Evolutionary conservation across 2,329 filamentous ascomycete genomes (phyloP), one percentile per base, ranked within the genome.

Genomic region (Kalmusia sp.): DNA sequence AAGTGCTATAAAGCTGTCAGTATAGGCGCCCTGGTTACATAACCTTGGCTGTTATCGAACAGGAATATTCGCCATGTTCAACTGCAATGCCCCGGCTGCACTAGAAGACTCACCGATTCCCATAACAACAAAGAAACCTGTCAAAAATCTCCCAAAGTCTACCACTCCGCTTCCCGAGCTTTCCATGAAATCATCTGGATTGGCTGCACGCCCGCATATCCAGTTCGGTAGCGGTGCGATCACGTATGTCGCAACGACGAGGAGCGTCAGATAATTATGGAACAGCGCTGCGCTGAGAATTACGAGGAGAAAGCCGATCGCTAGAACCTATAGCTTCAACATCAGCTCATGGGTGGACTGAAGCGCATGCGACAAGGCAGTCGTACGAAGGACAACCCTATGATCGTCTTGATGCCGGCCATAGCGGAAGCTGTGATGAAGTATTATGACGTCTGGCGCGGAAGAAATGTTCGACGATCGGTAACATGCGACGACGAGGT

Each of bases 351-450:
- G n/a, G 28, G 37, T n/a, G 14, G 19, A 30, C 12, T 12, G 38
- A 17, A 38, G 34, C 33, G 17, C 2, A 22, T 30, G 49, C 14
- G 28, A 15, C 24, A n/a, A 30, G 57, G 61, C 55, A 59, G 62
- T 66, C 86, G 51, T 85, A 91, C 95, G 80, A 99, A 99, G 74
- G 95, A 98, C 67, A 99, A 90, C 62, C 91, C 92, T 77, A 99
- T 99, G 79, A 99, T 99, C 65, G 95, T 99, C 81, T 97, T 98
- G 72, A 99, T 88, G 75, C 95, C 95, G 68, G 95, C 92, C 82
- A 91, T 85, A 80, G 80, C 63, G 58, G 14, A 48, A 14, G 7
- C 21, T 33, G 22, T 27, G 19, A 33, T 14, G 11, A 5, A 7
- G 33, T 35, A 11, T 21, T 28, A 14, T n/a, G 12, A 12, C 12